phyloP scores from a whole-genome alignment of 75 land plant species.

The Cupressus sempervirens region DNA sequence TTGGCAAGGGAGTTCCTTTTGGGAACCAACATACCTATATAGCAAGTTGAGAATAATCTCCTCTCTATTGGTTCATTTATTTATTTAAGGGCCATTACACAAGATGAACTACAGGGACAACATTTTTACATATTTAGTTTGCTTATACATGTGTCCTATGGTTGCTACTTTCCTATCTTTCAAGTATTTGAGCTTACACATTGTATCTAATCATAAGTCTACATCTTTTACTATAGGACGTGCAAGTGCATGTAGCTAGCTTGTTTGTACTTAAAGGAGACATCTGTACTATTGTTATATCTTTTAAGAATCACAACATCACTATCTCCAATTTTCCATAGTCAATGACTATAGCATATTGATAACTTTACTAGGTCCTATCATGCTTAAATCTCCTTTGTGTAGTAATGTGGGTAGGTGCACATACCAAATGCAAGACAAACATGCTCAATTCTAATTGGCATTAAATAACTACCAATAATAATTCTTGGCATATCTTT shows the following conservation, averaged over 20 bases:
- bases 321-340: neutral
- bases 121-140: neutral
- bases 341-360: neutral
- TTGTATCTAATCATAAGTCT: conserved; percentile 1
- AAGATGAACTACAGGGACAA: neutral
- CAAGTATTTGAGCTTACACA: neutral
- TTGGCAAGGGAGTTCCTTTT: neutral
- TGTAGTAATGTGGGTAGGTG: neutral
- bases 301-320: neutral
- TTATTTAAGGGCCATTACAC: neutral
- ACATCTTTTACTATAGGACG: conserved; percentile 8
- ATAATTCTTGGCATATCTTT: neutral
- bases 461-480: neutral
- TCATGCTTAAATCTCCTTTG: neutral
- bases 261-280: neutral
- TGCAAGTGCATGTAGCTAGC: neutral
- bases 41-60: neutral
- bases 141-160: neutral
- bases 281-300: neutral
- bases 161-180: neutral
- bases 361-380: neutral
- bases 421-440: neutral
- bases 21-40: neutral
- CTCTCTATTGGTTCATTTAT: neutral
- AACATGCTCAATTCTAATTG: neutral